phyloP scores from a whole-genome alignment of 176 grass and related monocot genomes.

The Calamus simplicifolius region DNA sequence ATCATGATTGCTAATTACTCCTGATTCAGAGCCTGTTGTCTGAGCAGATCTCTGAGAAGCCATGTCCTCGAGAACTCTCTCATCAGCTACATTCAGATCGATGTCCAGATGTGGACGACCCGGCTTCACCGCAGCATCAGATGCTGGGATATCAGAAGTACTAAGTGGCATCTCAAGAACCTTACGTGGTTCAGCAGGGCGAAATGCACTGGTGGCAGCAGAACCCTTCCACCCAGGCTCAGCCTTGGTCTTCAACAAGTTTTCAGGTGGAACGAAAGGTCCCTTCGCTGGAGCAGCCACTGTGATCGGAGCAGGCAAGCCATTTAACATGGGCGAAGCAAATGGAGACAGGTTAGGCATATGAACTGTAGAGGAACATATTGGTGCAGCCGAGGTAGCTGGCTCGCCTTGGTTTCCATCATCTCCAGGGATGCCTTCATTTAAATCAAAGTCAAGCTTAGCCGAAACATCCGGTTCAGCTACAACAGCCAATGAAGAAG shows the following conservation, averaged over 20 bases:
- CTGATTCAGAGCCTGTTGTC: constrained; percentile 46
- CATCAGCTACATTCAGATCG: constrained; percentile 75
- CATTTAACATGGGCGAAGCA: constrained; percentile 25
- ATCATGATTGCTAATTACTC: constrained; percentile 36
- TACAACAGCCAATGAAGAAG: constrained; percentile 26
- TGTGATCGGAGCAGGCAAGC: constrained; percentile 38
- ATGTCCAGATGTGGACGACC: constrained; percentile 47
- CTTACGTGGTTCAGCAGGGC: constrained; percentile 74
- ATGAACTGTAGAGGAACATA: constrained; percentile 23
- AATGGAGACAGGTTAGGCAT: constrained; percentile 29
- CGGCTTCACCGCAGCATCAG: constrained; percentile 36
- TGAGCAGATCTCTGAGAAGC: constrained; percentile 40
- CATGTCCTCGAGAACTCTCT: constrained; percentile 58
- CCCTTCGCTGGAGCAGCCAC: constrained; percentile 72
- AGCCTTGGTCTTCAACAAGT: constrained; percentile 46
- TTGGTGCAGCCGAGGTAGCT: constrained; percentile 22
- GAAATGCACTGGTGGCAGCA: constrained; percentile 83
- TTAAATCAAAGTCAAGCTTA: constrained; percentile 68
- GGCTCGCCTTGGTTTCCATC: constrained; percentile 41
- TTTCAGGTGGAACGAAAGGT: constrained; percentile 71
- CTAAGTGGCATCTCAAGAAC: constrained; percentile 29
- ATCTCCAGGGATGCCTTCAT: constrained; percentile 50
- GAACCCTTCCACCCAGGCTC: constrained; percentile 84
- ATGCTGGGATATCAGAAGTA: constrained; percentile 12
- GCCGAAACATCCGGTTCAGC: constrained; percentile 18